phyloP scores from a whole-genome alignment of 2,329 filamentous ascomycete species.

The Fusarium solani-melongenae region DNA sequence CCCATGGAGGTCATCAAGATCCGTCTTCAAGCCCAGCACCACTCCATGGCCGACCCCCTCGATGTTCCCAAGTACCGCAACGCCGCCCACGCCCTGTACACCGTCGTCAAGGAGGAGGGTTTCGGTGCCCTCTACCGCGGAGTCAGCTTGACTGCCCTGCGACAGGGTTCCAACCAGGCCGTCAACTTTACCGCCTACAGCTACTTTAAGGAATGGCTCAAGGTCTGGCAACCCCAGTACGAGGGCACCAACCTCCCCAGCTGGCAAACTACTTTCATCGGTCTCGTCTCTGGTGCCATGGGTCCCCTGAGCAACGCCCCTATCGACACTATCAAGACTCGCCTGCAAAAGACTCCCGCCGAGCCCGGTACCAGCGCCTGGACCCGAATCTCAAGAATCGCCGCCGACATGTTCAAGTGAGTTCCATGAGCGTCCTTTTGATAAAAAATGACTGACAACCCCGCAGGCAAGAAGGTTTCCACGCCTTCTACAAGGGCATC shows the following conservation, averaged over 20 bases:
- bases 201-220: constrained; percentile 85
- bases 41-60: constrained; percentile 96
- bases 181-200: constrained; percentile 99
- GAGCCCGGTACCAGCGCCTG: constrained; percentile 84
- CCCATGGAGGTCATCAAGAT: constrained; percentile 99
- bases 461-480: constrained; percentile 84
- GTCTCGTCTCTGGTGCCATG: constrained; percentile 92
- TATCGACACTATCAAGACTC: constrained; percentile 98
- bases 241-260: constrained; percentile 75
- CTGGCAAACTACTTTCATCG: constrained; percentile 92
- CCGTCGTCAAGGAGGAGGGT: constrained; percentile 92
- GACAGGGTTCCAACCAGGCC: constrained; percentile 97
- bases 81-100: constrained; percentile 84
- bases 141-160: constrained; percentile 90
- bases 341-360: constrained; percentile 89
- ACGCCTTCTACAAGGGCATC: constrained; percentile 99
- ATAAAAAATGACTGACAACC: no score
- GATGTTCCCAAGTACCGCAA: constrained; percentile 98
- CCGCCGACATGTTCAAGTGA: constrained; percentile 84
- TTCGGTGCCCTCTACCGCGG: constrained; percentile 89
- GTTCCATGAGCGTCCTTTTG: no score
- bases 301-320: constrained; percentile 96
- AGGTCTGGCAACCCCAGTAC: constrained; percentile 77
- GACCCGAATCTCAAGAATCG: constrained; percentile 81
- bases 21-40: constrained; percentile 95